Conservation (phyloP, 306 rosid species). For the Acacia acuminata region DNA sequence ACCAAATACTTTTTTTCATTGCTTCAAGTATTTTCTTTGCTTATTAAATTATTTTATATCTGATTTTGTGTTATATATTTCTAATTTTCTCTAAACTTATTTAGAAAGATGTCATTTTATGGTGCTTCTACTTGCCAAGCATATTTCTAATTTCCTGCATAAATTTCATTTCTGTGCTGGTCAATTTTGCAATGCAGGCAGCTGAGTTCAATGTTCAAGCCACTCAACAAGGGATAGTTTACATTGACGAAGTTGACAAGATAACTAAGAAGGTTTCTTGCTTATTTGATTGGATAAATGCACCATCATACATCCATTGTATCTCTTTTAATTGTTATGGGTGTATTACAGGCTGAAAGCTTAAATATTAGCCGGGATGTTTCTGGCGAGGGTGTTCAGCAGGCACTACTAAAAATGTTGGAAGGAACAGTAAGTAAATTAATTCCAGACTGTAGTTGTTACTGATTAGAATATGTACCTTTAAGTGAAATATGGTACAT, state of each 20-base stretch:
- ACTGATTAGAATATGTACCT: constrained; percentile 21
- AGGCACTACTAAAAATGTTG: constrained; percentile 94
- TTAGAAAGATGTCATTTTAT: background rate
- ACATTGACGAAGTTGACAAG: constrained; percentile 99
- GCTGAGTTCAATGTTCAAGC: constrained; percentile 98
- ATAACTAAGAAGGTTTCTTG: constrained; percentile 94
- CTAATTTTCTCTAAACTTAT: background rate
- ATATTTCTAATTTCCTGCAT: background rate
- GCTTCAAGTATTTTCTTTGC: no score
- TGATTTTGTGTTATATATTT: background rate
- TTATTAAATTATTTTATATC: background rate
- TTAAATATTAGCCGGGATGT: constrained; percentile 93
- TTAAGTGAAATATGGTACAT: background rate
- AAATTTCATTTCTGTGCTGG: constrained; percentile 27
- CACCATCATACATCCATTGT: constrained; percentile 9
- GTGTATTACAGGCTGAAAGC: constrained; percentile 81
- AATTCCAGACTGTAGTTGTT: constrained; percentile 16
- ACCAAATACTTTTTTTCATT: background rate
- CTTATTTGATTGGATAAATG: constrained; percentile 10
- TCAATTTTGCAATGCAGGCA: constrained; percentile 59
- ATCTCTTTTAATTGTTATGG: constrained; percentile 30
- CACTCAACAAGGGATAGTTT: constrained; percentile 97
- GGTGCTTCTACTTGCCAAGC: constrained; percentile 15
- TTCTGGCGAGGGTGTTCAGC: constrained; percentile 99
- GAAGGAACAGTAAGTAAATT: constrained; percentile 92